A percentile compares a stretch with the other conserved stretches of the same genome.
Conservation (phyloP, 2,329 filamentous ascomycete species). For the Dryadomyces quercus-mongolicae region DNA sequence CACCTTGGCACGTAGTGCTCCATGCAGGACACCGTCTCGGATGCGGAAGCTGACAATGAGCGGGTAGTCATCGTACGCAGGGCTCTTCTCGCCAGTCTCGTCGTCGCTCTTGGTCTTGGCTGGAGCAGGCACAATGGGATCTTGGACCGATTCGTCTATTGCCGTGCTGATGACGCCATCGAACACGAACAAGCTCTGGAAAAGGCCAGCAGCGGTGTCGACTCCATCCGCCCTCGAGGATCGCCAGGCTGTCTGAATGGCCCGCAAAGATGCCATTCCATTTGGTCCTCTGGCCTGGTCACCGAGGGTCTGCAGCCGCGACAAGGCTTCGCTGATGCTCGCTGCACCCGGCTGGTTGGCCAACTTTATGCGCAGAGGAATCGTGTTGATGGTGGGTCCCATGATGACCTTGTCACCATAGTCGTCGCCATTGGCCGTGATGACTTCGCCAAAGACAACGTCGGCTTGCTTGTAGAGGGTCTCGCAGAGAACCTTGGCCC, state of each 20-base stretch:
- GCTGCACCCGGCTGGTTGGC: neutral
- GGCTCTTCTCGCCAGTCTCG: neutral
- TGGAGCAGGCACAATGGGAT: neutral
- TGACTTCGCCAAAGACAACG: slow-evolving; percentile 13
- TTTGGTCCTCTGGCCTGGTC: slow-evolving; percentile 11
- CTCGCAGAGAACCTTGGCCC: slow-evolving; percentile 15
- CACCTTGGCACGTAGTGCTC: slow-evolving; percentile 13
- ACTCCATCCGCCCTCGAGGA: slow-evolving; percentile 7
- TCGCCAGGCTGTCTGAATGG: slow-evolving; percentile 14
- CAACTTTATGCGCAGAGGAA: slow-evolving; percentile 11
- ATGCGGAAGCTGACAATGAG: slow-evolving; percentile 15
- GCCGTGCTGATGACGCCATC: slow-evolving; percentile 10
- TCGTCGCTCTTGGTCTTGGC: neutral
- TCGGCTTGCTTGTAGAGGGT: slow-evolving; percentile 11
- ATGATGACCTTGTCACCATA: neutral
- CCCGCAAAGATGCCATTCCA: slow-evolving; percentile 13
- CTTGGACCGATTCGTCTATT: too few species aligned
- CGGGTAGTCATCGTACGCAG: slow-evolving; percentile 15
- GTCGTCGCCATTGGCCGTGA: slow-evolving; percentile 3
- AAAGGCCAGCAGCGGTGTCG: slow-evolving; percentile 8
- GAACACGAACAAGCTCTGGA: slow-evolving; percentile 16
- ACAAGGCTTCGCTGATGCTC: slow-evolving; percentile 7
- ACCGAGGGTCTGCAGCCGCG: neutral
- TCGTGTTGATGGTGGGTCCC: slow-evolving; percentile 14
- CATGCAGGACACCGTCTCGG: slow-evolving; percentile 10